These are phyloP conservation scores for Paramecium primaurelia DNA, from an alignment of 73 alveolate species.

Conservation along the genomic window DNA sequence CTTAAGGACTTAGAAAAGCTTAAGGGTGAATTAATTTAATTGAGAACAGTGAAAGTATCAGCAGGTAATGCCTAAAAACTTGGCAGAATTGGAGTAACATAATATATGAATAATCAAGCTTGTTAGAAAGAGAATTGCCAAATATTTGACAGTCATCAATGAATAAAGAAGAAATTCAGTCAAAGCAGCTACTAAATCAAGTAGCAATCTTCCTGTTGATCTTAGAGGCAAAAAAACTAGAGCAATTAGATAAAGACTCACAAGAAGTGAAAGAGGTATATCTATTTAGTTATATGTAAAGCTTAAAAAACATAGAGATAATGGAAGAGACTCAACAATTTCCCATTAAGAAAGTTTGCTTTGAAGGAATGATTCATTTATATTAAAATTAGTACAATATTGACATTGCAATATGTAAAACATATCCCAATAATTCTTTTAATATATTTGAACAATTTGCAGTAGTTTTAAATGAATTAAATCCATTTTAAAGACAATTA, in stretches of 20 bases:
- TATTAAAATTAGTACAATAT: neutral
- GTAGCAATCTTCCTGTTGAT: conserved; percentile 5
- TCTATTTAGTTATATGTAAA: neutral
- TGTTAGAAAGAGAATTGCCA: conserved; percentile 36
- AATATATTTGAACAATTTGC: neutral
- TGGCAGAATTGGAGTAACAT: neutral
- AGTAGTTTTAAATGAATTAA: neutral
- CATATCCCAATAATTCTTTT: neutral
- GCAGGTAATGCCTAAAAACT: conserved; percentile 45
- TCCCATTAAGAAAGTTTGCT: conserved; percentile 47
- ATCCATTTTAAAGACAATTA: neutral
- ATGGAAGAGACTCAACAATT: conserved; percentile 34
- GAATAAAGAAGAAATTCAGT: neutral
- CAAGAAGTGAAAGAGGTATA: conserved; percentile 1
- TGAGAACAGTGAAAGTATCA: conserved; percentile 14
- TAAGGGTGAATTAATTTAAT: neutral
- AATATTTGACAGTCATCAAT: conserved; percentile 28
- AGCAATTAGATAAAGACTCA: conserved; percentile 11
- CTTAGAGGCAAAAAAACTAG: neutral
- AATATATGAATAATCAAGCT: neutral
- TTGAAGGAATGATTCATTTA: neutral
- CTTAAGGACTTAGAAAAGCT: neutral
- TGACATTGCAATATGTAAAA: neutral
- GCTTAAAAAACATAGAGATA: conserved; percentile 45
- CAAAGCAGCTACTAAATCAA: neutral